Evolutionary conservation across 2,329 filamentous ascomycete genomes (phyloP), one percentile per base, ranked within the genome.

Genomic region (Colletotrichum eleusines): DNA sequence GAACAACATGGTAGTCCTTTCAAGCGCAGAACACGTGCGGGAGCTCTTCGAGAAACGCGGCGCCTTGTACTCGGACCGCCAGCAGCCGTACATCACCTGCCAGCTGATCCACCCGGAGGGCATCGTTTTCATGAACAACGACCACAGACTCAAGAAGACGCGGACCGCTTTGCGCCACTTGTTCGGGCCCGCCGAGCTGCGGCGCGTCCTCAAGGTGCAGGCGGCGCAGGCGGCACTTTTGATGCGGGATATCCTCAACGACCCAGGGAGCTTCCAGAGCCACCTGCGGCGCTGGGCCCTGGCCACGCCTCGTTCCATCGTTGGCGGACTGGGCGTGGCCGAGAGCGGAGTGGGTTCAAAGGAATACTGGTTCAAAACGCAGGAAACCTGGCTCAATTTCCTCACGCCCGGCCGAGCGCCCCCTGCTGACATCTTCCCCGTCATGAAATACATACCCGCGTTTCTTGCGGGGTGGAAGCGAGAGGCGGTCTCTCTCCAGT

Each of bases 381-480:
- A 78, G 60, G 54, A 71, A 28, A 62, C 70, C 50, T 74, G 77
- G 67, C 72, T 77, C 11, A 38, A 72, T 1, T 73, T 77, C 1
- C 64, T 78, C 11, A 75, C 74, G 46, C 76, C 77, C 9, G 76
- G 74, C 0, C 75, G 69, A 33, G 73, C 75, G 16, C 76, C 77
- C 1, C 76, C 76, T 0, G 76, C 78, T 0, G 77, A 77, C 48
- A 63, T 77, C 6, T 71, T 78, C 11, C 73, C 73, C 1, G 63
- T 73, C 14, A 61, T 78, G 48, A 84, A 84, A 51, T 76, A 84
- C 57, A 66, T 87, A 0, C 86, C 86, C 0, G 77, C 80, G 40
- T 67, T 77, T 1, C 74, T 86, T 5, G 84, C 84, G 0, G 81
- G 82, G 0, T 87, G 85, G 85, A 86, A 84, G 74, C 78, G 76